Base-by-base conservation (phyloP, 1,139 yeast species). In the Diutina mesorugosa region DNA sequence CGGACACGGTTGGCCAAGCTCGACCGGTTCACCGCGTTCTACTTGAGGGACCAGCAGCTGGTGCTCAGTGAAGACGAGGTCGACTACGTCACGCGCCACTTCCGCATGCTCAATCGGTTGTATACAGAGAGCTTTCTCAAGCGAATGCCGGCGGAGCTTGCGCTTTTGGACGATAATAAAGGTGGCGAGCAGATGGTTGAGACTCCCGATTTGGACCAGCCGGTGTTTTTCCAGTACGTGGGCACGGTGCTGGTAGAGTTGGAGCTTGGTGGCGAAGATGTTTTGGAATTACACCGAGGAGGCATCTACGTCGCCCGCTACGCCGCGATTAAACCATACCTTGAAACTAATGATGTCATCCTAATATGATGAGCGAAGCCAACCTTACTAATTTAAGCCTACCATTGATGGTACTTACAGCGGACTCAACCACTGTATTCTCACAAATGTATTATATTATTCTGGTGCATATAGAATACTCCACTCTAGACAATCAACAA, bases 171-270 rank as follows among this genome's bases (percentile, higher is more conserved):
- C 64, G 98, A 91, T 62, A 79, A 80, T 3, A 78, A 81, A 18
- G 95, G 91, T 4, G 88, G 87, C 2, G 77, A 85, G 26, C 78
- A 85, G 7, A 90, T 91, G 98, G 74, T 90, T 1, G 85, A 81
- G 18, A 78, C 77, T 61, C 98, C 98, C 0, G 89, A 89, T 59
- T 63, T 87, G 63, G 78, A 85, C 59, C 80, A 76, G 60, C 87
- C 93, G 4, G 97, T 93, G 2, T 89, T 90, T 64, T 73, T 90
- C 9, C 78, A 79, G 57, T 90, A 87, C 3, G 60, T 71, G 1
- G 65, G 73, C 12, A 26, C 9, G 12, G 59, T 61, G 4, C 60
- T 57, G 3, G 68, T 74, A 6, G 60, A 63, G 2, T 59, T 74
- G 1, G 58, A 61, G 4, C 60, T 70, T 55, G 73, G 73, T 7